Conservation (phyloP, 2,329 filamentous ascomycete species). For the Diplodia seriata region DNA sequence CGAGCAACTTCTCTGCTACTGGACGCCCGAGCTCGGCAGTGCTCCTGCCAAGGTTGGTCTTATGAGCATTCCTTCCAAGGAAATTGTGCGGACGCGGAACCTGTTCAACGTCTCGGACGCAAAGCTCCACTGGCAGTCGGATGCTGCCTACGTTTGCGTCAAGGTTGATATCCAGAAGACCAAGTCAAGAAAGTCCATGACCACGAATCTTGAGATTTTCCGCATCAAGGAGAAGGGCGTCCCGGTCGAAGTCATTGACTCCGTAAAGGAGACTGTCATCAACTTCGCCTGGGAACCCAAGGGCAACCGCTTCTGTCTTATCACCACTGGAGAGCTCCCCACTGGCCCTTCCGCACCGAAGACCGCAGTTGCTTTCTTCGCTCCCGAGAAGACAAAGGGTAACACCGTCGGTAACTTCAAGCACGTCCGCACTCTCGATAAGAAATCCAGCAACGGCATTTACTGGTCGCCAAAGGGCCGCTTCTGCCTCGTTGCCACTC, state of each 20-base stretch:
- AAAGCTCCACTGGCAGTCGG: constrained; percentile 98
- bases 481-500: constrained; percentile 92
- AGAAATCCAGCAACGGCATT: constrained; percentile 99
- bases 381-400: constrained; percentile 91
- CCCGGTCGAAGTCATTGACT: constrained; percentile 96
- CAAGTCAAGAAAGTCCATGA: constrained; percentile 98
- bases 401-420: constrained; percentile 88
- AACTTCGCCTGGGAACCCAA: constrained; percentile 99
- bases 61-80: constrained; percentile 95
- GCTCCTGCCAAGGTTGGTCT: constrained; percentile 96
- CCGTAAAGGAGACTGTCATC: constrained; percentile 97
- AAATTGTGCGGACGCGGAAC: constrained; percentile 92
- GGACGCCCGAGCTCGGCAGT: constrained; percentile 97
- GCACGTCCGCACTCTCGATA: constrained; percentile 91
- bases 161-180: constrained; percentile 95
- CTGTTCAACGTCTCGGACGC: constrained; percentile 97
- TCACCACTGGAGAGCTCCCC: constrained; percentile 86
- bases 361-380: constrained; percentile 95
- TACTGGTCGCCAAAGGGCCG: constrained; percentile 98
- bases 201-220: constrained; percentile 98
- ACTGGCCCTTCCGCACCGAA: constrained; percentile 84
- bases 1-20: constrained; percentile 97
- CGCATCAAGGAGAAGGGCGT: constrained; percentile 96
- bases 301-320: constrained; percentile 95
- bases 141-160: constrained; percentile 91